These are phyloP conservation scores for Venturiaceae sp. DNA, from an alignment of 2,329 filamentous ascomycete genomes.

Conservation along the genomic window DNA sequence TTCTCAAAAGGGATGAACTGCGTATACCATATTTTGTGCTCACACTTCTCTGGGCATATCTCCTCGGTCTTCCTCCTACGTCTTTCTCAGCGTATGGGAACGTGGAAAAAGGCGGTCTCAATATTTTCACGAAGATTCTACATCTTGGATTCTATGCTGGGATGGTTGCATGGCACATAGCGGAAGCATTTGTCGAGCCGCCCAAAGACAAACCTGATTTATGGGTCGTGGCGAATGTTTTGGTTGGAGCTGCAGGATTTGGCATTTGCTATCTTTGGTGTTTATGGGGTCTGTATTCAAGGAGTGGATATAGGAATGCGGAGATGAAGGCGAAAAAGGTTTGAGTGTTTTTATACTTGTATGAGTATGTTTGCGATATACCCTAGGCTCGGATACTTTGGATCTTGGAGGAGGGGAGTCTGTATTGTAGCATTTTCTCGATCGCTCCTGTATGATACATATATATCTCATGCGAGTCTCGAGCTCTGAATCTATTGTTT, in stretches of 20 bases:
- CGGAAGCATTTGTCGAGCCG: conserved; percentile 58
- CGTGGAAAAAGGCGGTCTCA: conserved; percentile 29
- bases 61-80: conserved; percentile 76
- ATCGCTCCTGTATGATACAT: neutral
- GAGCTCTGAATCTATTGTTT: no score
- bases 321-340: neutral
- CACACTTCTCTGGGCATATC: conserved; percentile 80
- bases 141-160: conserved; percentile 57
- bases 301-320: conserved; percentile 40
- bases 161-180: conserved; percentile 75
- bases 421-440: neutral
- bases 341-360: neutral
- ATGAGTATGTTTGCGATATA: neutral
- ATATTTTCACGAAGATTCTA: conserved; percentile 54
- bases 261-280: conserved; percentile 88
- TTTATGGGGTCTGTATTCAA: conserved; percentile 54
- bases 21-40: conserved; percentile 77
- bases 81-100: conserved; percentile 58
- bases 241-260: conserved; percentile 78
- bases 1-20: conserved; percentile 77
- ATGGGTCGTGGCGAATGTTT: conserved; percentile 87
- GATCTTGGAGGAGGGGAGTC: neutral
- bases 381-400: neutral
- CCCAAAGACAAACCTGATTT: conserved; percentile 78
- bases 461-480: no score